Evolutionary conservation across 306 rosid genomes (phyloP), one percentile per base, ranked within the genome.

Genomic region (Dryas octopetala): DNA sequence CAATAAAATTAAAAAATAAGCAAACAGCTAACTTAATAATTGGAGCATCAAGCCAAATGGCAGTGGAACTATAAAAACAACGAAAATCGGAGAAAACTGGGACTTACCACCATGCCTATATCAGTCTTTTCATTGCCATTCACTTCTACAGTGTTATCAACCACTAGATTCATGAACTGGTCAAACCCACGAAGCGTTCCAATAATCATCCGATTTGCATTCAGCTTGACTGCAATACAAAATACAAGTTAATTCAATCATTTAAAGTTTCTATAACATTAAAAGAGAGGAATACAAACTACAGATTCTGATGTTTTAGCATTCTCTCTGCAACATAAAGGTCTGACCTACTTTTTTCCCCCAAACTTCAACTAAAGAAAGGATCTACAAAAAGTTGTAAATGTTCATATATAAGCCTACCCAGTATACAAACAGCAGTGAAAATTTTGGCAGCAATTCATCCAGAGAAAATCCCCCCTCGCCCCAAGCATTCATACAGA

Each of bases 61-160:
- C 3, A 40, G 17, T n/a, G 40, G n/a, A 46, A 76, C 9, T 47
- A 70, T 11, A 52, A 12, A 59, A 44, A 78, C 41, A 47, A 61
- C 4, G 52, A 59, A 40, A 41, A 32, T n/a, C 19, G 58, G 19
- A 74, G 13, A 43, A 15, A 74, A 43, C 10, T 14, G 78, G 66
- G n/a, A 90, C 99, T 58, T 74, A 95, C 99, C 97, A 92, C 99
- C 97, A 92, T 92, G 83, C 99, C 99, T 1, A 95, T 89, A 1
- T 95, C 99, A 16, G 68, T 89, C 78, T 83, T 90, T 59, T 95
- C 97, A 43, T 90, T 85, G 66, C 99, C 97, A 66, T 92, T 92
- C 70, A 95, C 90, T 89, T 95, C 97, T 43, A 86, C 88, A 1
- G 99, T 95, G 80, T 95, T 95, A 85, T 95, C 99, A 74, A 95